Percentiles rank a stretch among this genome's conserved stretches.
Conservation (phyloP, 345 rosid species). For the Populus alba region DNA sequence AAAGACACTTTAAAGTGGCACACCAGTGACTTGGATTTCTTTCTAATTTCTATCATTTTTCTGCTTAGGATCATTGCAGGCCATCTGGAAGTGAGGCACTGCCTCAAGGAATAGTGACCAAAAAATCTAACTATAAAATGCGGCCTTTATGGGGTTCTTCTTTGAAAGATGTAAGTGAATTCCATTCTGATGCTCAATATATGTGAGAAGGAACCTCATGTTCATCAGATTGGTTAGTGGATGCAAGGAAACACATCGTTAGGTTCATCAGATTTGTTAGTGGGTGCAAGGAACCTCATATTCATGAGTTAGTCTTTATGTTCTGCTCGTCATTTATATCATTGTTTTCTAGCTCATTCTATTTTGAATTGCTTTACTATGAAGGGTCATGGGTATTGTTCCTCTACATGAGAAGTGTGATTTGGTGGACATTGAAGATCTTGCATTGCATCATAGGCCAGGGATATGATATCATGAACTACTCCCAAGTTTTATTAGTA, state of each 20-base stretch:
- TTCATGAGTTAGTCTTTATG: background rate
- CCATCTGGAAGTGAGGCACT: slow-evolving; percentile 56
- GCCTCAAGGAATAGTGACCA: slow-evolving; percentile 61
- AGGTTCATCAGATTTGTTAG: background rate
- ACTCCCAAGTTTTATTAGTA: background rate
- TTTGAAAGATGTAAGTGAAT: slow-evolving; percentile 36
- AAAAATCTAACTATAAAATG: slow-evolving; percentile 59
- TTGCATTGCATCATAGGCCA: background rate
- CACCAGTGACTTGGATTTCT: background rate
- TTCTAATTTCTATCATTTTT: slow-evolving; percentile 8
- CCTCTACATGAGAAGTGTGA: background rate
- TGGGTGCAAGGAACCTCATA: background rate
- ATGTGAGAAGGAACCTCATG: background rate
- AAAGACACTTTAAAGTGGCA: background rate
- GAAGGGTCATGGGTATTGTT: background rate
- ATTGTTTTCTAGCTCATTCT: background rate
- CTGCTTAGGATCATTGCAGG: slow-evolving; percentile 43
- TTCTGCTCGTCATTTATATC: background rate
- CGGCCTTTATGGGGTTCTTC: slow-evolving; percentile 54
- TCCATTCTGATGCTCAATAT: background rate
- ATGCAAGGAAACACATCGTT: background rate
- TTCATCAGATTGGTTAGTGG: background rate
- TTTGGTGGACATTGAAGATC: background rate
- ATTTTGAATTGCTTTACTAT: background rate
- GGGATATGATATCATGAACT: background rate